phyloP scores from a whole-genome alignment of 2,329 filamentous ascomycete genomes.

The Arthrobotrys iridis region DNA sequence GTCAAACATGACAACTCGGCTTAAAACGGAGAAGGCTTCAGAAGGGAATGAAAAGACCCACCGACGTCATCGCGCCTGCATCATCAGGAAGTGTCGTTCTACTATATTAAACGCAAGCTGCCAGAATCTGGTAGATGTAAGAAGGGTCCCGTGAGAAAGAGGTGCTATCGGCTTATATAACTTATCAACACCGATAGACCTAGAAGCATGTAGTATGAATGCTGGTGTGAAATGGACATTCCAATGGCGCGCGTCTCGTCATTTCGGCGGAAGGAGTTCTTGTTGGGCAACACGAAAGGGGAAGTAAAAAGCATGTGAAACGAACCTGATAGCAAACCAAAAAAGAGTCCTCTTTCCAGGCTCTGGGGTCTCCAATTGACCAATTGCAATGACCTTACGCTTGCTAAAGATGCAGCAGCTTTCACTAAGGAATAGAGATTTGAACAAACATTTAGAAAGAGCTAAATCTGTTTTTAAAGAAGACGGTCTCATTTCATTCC shows the following conservation, averaged over 20 bases:
- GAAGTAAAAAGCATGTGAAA: constrained; percentile 36
- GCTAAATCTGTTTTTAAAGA: neutral
- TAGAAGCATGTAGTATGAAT: no score
- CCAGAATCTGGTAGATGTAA: no score
- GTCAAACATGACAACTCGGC: neutral
- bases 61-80: constrained; percentile 47
- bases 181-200: no score
- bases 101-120: no score
- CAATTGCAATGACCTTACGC: no score
- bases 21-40: neutral
- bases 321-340: no score
- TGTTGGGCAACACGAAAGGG: constrained; percentile 2
- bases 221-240: constrained; percentile 25
- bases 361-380: constrained; percentile 18
- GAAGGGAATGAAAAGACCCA: neutral
- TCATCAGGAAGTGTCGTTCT: neutral
- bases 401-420: neutral
- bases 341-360: no score
- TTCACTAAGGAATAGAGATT: no score
- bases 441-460: no score
- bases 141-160: no score
- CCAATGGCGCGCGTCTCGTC: constrained; percentile 32
- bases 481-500: constrained; percentile 34
- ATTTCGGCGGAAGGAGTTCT: constrained; percentile 12
- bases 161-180: no score